Percentiles rank a stretch among this genome's conserved stretches.
Evolutionary conservation across 2,329 filamentous ascomycete species (phyloP).

Genomic region (Aspergillus hortae): DNA sequence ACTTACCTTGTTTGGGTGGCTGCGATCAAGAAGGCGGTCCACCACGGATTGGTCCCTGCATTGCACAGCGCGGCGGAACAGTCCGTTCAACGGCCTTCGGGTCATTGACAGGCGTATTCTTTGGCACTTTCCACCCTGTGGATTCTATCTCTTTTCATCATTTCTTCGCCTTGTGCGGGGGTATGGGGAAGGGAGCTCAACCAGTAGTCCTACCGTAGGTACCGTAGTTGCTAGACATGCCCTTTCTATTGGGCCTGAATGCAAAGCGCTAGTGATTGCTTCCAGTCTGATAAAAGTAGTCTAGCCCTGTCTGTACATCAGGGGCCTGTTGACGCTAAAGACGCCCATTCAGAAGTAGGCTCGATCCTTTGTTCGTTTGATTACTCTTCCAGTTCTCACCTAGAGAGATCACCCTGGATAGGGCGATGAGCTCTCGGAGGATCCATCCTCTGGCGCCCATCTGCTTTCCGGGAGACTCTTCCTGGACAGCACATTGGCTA

Average conservation of each 20-base stretch:
- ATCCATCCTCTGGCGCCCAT: not conserved
- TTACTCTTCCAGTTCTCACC: not conserved
- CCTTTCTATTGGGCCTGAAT: too few relatives aligned
- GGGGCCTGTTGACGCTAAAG: too few relatives aligned
- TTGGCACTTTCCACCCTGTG: slow-evolving; percentile 39
- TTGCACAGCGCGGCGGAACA: slow-evolving; percentile 56
- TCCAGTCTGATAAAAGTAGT: too few relatives aligned
- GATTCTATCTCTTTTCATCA: slow-evolving; percentile 40
- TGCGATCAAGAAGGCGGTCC: slow-evolving; percentile 45
- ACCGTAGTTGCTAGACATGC: not conserved
- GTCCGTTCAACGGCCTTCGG: slow-evolving; percentile 48
- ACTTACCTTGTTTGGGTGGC: slow-evolving; percentile 51
- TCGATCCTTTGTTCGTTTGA: too few relatives aligned
- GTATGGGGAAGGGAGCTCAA: slow-evolving; percentile 31
- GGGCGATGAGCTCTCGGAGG: not conserved
- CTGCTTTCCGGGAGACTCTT: not conserved
- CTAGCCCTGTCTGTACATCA: too few relatives aligned
- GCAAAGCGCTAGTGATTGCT: too few relatives aligned
- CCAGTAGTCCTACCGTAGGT: not conserved
- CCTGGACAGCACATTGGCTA: not conserved
- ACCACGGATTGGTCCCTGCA: slow-evolving; percentile 51
- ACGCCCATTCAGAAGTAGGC: too few relatives aligned
- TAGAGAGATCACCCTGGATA: not conserved
- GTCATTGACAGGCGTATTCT: slow-evolving; percentile 49
- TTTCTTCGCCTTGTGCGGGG: slow-evolving; percentile 31